Evolutionary conservation across 768 basidiomycete species (phyloP).

Genomic region (Lentinula guzmanii): DNA sequence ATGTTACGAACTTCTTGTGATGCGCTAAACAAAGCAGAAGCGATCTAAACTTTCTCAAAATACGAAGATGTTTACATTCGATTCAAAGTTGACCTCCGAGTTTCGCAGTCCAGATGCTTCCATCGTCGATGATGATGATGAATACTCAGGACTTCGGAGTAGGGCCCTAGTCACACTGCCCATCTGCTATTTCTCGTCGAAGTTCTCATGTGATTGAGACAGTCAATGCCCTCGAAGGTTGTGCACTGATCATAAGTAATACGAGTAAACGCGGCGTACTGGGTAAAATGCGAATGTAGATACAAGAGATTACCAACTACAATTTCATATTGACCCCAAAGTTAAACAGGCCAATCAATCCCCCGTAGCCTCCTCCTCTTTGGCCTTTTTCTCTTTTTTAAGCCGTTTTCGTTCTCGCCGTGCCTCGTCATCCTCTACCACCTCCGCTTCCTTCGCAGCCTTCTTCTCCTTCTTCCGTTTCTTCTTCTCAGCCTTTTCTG

Average conservation of each 20-base stretch:
- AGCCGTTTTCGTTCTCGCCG: slow-evolving; percentile 56
- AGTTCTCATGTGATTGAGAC: not conserved
- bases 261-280: too few species aligned
- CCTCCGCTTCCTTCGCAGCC: slow-evolving; percentile 39
- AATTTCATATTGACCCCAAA: not conserved
- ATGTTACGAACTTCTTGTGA: too few species aligned
- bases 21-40: too few species aligned
- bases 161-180: not conserved
- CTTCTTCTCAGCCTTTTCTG: slow-evolving; percentile 51
- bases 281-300: not conserved
- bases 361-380: slow-evolving; percentile 33
- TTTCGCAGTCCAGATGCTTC: too few species aligned
- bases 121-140: too few species aligned
- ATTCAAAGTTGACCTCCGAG: too few species aligned
- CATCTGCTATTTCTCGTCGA: not conserved
- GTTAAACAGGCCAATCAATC: slow-evolving; percentile 10
- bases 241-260: too few species aligned
- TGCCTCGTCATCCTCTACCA: slow-evolving; percentile 52
- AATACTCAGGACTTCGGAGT: too few species aligned
- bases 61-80: too few species aligned
- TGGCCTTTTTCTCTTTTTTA: slow-evolving; percentile 64
- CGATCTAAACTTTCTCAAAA: too few species aligned
- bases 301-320: not conserved
- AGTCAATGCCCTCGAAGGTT: not conserved
- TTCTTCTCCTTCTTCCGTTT: slow-evolving; percentile 62